These are phyloP conservation scores for Pulveroboletus sp. DNA, from an alignment of 768 basidiomycete genomes.

Conservation along the genomic window DNA sequence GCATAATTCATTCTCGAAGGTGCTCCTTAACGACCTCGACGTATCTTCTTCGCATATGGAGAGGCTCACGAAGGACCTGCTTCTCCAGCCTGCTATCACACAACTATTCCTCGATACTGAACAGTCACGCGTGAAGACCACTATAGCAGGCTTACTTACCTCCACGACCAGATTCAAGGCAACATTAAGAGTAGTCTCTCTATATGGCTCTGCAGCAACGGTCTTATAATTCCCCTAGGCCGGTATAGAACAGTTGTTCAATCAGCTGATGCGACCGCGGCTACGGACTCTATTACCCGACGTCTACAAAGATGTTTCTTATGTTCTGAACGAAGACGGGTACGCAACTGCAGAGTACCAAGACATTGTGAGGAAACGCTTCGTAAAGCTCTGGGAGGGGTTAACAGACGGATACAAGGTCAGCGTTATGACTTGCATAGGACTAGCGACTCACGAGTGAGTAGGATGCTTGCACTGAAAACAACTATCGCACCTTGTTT, in stretches of 20 bases:
- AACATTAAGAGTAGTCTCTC: conserved; percentile 60
- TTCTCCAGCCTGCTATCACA: conserved; percentile 45
- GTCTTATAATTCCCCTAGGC: conserved; percentile 38
- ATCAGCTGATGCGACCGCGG: conserved; percentile 85
- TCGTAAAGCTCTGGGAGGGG: conserved; percentile 83
- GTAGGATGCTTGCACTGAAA: conserved; percentile 83
- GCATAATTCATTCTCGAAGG: conserved; percentile 41
- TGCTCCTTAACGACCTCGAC: conserved; percentile 91
- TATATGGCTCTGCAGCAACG: neutral
- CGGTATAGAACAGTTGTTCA: conserved; percentile 92
- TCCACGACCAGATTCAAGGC: conserved; percentile 63
- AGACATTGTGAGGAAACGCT: conserved; percentile 84
- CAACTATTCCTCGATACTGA: conserved; percentile 68
- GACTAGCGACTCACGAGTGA: neutral
- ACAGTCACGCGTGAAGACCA: conserved; percentile 42
- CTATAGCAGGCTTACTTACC: conserved; percentile 47
- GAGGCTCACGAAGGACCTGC: conserved; percentile 65
- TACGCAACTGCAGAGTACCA: conserved; percentile 82
- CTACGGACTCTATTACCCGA: conserved; percentile 81
- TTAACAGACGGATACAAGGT: conserved; percentile 88
- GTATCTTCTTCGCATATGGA: conserved; percentile 87
- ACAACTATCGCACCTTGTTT: conserved; percentile 84
- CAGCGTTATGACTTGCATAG: neutral
- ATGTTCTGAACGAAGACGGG: conserved; percentile 83
- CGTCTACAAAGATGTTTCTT: conserved; percentile 85